These are phyloP conservation scores for Microsporum ferrugineum DNA, from an alignment of 2,329 filamentous ascomycete species.

Conservation along the genomic window DNA sequence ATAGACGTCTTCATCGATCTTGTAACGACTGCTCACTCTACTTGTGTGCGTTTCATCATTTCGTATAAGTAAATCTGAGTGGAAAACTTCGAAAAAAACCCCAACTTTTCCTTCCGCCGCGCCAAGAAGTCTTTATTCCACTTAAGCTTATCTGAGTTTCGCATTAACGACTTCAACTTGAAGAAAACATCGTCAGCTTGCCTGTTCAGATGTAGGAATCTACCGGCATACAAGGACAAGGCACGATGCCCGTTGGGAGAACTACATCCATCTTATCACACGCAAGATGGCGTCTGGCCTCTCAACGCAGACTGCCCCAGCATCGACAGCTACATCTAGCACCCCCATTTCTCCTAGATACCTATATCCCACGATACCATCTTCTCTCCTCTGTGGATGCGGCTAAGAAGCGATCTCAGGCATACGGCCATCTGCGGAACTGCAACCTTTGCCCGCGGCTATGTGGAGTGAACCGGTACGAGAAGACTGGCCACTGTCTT, in stretches of 20 bases:
- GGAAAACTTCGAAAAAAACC: neutral
- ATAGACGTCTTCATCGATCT: neutral
- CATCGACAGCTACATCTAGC: constrained; percentile 30
- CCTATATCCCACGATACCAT: constrained; percentile 63
- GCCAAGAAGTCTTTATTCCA: neutral
- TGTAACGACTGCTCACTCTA: neutral
- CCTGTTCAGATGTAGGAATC: neutral
- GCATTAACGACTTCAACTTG: neutral
- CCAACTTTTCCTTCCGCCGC: neutral
- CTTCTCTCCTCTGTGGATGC: constrained; percentile 56
- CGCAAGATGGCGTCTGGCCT: neutral
- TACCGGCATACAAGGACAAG: neutral
- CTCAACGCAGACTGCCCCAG: neutral
- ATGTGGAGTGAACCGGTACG: constrained; percentile 70
- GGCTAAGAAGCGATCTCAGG: constrained; percentile 59
- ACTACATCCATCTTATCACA: neutral
- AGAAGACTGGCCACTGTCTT: constrained; percentile 65
- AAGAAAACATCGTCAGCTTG: neutral
- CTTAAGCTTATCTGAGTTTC: neutral
- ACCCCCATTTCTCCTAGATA: constrained; percentile 58
- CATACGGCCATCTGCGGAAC: constrained; percentile 62
- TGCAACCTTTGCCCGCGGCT: constrained; percentile 72
- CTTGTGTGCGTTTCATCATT: neutral
- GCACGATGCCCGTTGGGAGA: neutral
- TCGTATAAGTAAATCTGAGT: neutral